These are phyloP conservation scores for Mucor plumbeus DNA, from an alignment of 371 early-diverging fungal species.

Conservation along the genomic window DNA sequence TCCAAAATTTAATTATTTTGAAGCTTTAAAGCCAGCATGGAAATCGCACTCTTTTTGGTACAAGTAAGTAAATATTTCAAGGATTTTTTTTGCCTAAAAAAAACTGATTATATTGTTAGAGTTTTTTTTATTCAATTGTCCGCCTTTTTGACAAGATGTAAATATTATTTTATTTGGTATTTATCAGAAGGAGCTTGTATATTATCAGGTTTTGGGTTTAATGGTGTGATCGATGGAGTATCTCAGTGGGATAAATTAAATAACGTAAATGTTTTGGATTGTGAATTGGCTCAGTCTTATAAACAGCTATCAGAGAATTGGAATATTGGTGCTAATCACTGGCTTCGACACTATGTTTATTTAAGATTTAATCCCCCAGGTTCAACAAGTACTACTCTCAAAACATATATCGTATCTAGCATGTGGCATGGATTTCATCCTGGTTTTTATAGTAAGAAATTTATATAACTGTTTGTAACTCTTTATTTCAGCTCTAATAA, in stretches of 20 bases:
- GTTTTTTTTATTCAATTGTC: conserved; percentile 66
- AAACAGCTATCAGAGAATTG: conserved; percentile 78
- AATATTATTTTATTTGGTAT: conserved; percentile 89
- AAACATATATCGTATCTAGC: conserved; percentile 83
- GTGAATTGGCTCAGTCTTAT: conserved; percentile 77
- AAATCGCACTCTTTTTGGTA: conserved; percentile 20
- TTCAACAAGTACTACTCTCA: conserved; percentile 53
- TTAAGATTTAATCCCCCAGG: conserved; percentile 68
- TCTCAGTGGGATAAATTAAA: conserved; percentile 61
- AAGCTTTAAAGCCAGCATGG: conserved; percentile 40
- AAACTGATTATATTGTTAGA: conserved; percentile 7
- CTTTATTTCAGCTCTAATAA: too few relatives aligned
- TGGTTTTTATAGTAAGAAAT: conserved; percentile 74
- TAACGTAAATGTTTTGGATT: conserved; percentile 72
- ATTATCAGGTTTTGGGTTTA: conserved; percentile 84
- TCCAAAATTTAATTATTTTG: conserved; percentile 46
- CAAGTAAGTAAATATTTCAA: conserved; percentile 25
- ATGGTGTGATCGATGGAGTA: conserved; percentile 69
- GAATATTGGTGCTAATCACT: conserved; percentile 88
- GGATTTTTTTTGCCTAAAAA: neutral
- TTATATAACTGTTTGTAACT: too few relatives aligned
- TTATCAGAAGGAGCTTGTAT: conserved; percentile 88
- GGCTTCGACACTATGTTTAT: conserved; percentile 88
- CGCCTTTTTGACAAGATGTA: conserved; percentile 72
- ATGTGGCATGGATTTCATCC: conserved; percentile 97